Percentiles rank a stretch among this genome's conserved stretches.
Conservation (phyloP, 2,329 filamentous ascomycete species). For the Fusarium stilboides region DNA sequence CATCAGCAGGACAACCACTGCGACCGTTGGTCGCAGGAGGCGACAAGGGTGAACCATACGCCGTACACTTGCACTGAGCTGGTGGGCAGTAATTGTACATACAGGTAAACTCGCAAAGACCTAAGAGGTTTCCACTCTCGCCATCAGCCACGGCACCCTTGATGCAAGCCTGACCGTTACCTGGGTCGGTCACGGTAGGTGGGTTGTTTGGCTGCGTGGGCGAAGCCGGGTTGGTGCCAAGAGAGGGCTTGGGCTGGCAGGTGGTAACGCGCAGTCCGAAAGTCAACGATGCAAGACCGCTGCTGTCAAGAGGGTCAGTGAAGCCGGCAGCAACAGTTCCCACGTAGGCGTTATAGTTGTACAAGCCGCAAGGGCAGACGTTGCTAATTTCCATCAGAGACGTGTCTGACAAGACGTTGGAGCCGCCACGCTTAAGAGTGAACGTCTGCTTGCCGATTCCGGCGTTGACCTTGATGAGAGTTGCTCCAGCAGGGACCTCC, state of each 20-base stretch:
- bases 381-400: conserved; percentile 66
- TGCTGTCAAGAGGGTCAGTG: conserved; percentile 46
- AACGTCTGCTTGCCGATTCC: conserved; percentile 62
- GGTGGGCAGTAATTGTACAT: conserved; percentile 53
- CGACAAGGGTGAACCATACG: conserved; percentile 50
- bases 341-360: conserved; percentile 71
- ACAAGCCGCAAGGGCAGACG: conserved; percentile 66
- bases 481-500: conserved; percentile 48
- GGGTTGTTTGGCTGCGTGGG: conserved; percentile 57
- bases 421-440: conserved; percentile 58
- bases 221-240: conserved; percentile 49
- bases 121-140: conserved; percentile 52
- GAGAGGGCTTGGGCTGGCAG: conserved; percentile 52
- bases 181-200: conserved; percentile 7
- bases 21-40: conserved; percentile 47
- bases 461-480: conserved; percentile 59
- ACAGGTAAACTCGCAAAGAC: conserved; percentile 56
- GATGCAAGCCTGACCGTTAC: conserved; percentile 42
- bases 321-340: conserved; percentile 62
- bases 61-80: conserved; percentile 54
- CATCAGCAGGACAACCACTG: conserved; percentile 54
- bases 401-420: conserved; percentile 61
- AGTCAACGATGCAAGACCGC: conserved; percentile 50
- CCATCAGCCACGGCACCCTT: conserved; percentile 52
- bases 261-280: conserved; percentile 52